Percentiles rank a stretch among this genome's conserved stretches.
Evolutionary conservation across 805 yeast genomes (phyloP).

Genomic region (Starmerella khaoyaiensis): DNA sequence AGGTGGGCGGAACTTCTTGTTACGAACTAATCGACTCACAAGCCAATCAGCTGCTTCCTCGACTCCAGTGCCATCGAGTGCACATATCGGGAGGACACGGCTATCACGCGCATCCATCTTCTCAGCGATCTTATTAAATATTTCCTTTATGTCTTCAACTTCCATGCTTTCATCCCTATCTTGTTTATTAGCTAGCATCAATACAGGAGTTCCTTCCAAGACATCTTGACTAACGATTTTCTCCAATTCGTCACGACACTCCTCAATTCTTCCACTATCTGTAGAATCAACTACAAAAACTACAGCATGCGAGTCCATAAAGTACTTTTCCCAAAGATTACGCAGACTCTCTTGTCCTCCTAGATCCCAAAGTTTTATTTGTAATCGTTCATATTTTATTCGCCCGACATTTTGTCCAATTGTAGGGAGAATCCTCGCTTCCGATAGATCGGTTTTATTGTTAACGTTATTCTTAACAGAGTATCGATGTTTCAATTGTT

Average conservation of each 20-base stretch:
- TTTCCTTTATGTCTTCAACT: slow-evolving; percentile 66
- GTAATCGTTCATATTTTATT: slow-evolving; percentile 30
- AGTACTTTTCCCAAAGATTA: slow-evolving; percentile 78
- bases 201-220: slow-evolving; percentile 68
- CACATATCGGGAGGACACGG: slow-evolving; percentile 79
- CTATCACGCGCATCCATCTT: slow-evolving; percentile 82
- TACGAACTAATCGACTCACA: slow-evolving; percentile 53
- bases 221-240: slow-evolving; percentile 44
- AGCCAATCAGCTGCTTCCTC: slow-evolving; percentile 85
- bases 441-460: slow-evolving; percentile 16
- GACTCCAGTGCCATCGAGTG: slow-evolving; percentile 65
- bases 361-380: slow-evolving; percentile 83
- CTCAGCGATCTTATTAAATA: slow-evolving; percentile 71
- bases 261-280: slow-evolving; percentile 68
- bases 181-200: slow-evolving; percentile 93
- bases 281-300: slow-evolving; percentile 87
- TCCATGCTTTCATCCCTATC: slow-evolving; percentile 61
- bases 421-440: slow-evolving; percentile 62
- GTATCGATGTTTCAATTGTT: slow-evolving; percentile 47
- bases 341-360: slow-evolving; percentile 90
- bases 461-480: slow-evolving; percentile 32
- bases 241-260: slow-evolving; percentile 55
- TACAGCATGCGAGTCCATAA: slow-evolving; percentile 75
- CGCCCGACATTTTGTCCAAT: slow-evolving; percentile 72
- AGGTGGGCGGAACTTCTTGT: slow-evolving; percentile 51